Base-by-base conservation (phyloP, 257 asterid genomes). In the Solanum okadae region DNA sequence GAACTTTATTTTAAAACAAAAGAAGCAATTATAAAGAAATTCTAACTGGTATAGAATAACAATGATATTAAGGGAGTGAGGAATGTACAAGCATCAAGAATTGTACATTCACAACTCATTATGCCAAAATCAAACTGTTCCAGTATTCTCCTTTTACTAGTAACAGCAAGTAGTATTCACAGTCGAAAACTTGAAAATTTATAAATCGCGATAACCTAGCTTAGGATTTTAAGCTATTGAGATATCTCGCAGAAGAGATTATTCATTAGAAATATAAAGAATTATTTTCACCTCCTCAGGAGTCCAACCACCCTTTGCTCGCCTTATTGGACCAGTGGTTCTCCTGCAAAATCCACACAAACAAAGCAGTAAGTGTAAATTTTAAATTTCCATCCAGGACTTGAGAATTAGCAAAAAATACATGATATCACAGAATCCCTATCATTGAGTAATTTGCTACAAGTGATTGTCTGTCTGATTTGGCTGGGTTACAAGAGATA, bases 231-330 rank as follows among this genome's bases (percentile, higher is more conserved):
- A 79, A 27, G 42, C 29, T 49, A 49, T 81, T 29, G 33, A 29
- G 27, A 46, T 49, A 81, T 29, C 67, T 79, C 10, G 67, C 67
- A 9, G 40, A 79, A 79, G 40, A 79, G 40, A 79, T 46, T 27
- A 27, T 79, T 44, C 37, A 49, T 56, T 86, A 46, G 68, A 49
- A 25, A 35, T 77, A 86, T 38, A 25, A 63, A 25, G 22, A 82
- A 87, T 70, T 73, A 61, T 14, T 83, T 89, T 90, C 91, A 96
- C 99, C 99, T 96, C 99, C 91, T 96, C 97, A 1, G 98, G 99
- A 37, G 99, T 97, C 99, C 99, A 97, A 73, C 99, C 99, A 84
- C 99, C 99, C 94, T 95, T 97, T 79, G 99, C 98, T 91, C 99
- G 93, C 93, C 99, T 95, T 91, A 97, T 95, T 89, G 99, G 99